Evolutionary conservation across 2,329 filamentous ascomycete species (phyloP), one percentile per base, ranked within the genome.

Genomic region (Botryotinia convoluta): DNA sequence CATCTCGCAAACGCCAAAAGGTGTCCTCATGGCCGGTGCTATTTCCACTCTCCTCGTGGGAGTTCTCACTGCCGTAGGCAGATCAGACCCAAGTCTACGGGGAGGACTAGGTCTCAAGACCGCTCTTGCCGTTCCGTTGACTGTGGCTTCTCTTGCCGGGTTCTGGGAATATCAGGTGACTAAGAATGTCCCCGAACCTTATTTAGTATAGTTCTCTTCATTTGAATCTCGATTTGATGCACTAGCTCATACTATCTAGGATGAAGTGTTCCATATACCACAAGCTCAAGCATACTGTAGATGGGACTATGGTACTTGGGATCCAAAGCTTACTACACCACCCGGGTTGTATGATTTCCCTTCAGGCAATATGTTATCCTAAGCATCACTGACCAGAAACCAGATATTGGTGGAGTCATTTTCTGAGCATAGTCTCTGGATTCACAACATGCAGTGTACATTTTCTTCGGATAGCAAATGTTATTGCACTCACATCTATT

Each of bases 261-360:
- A 97, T 81, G 93, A 97, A 80, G 85, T 94, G 44, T 97, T 96
- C 76, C 93, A 99, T 81, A 91, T 98, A 35, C 93, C 94, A 0
- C 96, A 99, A 83, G 94, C 94, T 0, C 93, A 97, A 79, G 89
- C 88, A 44, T 99, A 97, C 82, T 98, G 95, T 82, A 82, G 87
- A 59, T 91, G 92, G 18, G 87, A 87, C 71, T 97, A 92, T 84
- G 81, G 82, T 20, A 86, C 93, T 72, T 99, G 96, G 96, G 95
- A 99, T 82, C 92, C 95, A 74, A 99, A 98, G 82, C 96, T 99
- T 80, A 99, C 96, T 0, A 99, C 96, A 1, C 96, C 96, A 0
- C 95, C 96, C 0, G 96, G 95, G 48, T 84, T 99, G 84, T 94
- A 85, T 81, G 85, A 82, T 72, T 79, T 35, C 79, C 80, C 72